Evolutionary conservation across 768 basidiomycete genomes (phyloP).

Genomic region (Trametes elegans): DNA sequence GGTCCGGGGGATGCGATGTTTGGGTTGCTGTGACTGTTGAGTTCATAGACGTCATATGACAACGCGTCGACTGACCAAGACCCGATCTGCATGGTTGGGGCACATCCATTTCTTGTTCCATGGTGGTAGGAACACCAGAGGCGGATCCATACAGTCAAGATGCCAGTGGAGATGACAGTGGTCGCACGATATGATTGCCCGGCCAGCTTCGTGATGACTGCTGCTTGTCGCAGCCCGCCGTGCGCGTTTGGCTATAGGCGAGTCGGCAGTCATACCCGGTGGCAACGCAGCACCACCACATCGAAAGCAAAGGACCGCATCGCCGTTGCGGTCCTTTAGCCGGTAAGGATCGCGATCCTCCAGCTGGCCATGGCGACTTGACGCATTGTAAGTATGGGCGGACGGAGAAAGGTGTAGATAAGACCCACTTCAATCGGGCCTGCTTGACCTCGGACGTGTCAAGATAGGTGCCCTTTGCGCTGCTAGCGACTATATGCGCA

Average conservation of each 20-base stretch:
- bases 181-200: constrained; percentile 88
- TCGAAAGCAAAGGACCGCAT: constrained; percentile 84
- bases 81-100: constrained; percentile 91
- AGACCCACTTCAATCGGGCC: constrained; percentile 77
- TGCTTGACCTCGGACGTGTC: constrained; percentile 75
- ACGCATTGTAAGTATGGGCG: neutral
- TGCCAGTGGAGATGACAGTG: constrained; percentile 96
- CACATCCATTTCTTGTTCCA: constrained; percentile 98
- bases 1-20: constrained; percentile 76
- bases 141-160: constrained; percentile 93
- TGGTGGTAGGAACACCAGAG: constrained; percentile 80
- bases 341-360: constrained; percentile 91
- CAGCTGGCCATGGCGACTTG: constrained; percentile 79
- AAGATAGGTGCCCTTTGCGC: constrained; percentile 78
- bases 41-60: constrained; percentile 7
- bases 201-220: constrained; percentile 55
- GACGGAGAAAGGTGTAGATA: constrained; percentile 11
- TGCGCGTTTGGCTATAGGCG: constrained; percentile 53
- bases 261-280: constrained; percentile 46
- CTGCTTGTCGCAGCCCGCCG: constrained; percentile 43
- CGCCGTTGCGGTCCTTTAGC: constrained; percentile 80
- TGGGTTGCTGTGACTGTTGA: constrained; percentile 56
- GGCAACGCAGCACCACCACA: constrained; percentile 83
- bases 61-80: constrained; percentile 55
- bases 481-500: constrained; percentile 62